These are phyloP conservation scores for Adansonia digitata DNA, from an alignment of 345 rosid species.

Conservation along the genomic window DNA sequence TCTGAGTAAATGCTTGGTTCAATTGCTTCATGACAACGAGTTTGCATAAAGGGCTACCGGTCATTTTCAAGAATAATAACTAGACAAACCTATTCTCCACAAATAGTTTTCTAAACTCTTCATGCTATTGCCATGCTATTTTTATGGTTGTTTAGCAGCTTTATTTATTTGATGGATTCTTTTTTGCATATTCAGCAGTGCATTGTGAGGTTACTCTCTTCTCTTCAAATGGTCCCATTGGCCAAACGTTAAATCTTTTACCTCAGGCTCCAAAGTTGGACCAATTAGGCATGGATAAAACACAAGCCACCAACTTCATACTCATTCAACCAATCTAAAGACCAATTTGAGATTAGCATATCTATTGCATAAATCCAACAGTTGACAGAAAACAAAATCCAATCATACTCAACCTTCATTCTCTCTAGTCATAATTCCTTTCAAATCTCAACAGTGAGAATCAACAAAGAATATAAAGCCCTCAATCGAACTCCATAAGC, in stretches of 20 bases:
- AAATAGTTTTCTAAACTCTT: neutral
- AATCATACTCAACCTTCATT: neutral
- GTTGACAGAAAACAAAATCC: neutral
- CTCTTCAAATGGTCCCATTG: neutral
- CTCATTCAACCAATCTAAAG: neutral
- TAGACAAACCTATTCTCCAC: neutral
- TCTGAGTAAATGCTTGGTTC: neutral
- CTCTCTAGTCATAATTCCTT: neutral
- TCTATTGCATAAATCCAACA: neutral
- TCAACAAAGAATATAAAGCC: neutral
- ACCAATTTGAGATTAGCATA: neutral
- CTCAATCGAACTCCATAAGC: neutral
- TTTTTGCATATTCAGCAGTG: neutral
- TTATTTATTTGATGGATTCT: neutral
- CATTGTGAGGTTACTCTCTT: neutral
- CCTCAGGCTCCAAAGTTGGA: neutral
- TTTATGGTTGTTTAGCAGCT: neutral
- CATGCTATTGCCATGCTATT: neutral
- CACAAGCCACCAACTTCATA: neutral
- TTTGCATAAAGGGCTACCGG: neutral
- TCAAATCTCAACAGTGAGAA: neutral
- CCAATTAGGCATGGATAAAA: neutral
- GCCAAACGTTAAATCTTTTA: neutral
- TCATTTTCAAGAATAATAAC: neutral
- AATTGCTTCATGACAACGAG: neutral